Evolutionary conservation across 768 basidiomycete species (phyloP).

Genomic region (Calocybe gangraenosa): DNA sequence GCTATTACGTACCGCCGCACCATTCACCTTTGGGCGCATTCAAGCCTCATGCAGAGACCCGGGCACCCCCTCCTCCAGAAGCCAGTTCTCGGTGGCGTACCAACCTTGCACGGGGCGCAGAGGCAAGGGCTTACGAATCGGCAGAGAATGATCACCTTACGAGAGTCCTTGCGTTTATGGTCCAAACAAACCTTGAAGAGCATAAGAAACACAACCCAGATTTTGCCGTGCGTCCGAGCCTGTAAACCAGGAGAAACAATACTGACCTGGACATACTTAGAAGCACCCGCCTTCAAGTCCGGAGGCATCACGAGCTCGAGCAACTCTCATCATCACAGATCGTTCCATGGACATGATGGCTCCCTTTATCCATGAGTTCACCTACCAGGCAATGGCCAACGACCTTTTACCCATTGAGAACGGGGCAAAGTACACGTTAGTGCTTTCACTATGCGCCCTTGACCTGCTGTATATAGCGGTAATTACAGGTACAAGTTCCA

Average conservation of each 20-base stretch:
- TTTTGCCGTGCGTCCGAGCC: slow-evolving; percentile 67
- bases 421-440: slow-evolving; percentile 83
- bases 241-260: no score
- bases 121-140: slow-evolving; percentile 63
- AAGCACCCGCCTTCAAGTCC: slow-evolving; percentile 31
- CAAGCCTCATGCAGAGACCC: slow-evolving; percentile 59
- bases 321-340: slow-evolving; percentile 88
- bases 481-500: slow-evolving; percentile 83
- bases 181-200: slow-evolving; percentile 82
- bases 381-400: slow-evolving; percentile 98
- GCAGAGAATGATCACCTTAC: slow-evolving; percentile 75
- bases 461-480: background rate
- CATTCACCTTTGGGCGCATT: slow-evolving; percentile 85
- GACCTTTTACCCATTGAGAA: slow-evolving; percentile 88
- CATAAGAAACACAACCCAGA: slow-evolving; percentile 83
- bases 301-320: slow-evolving; percentile 63
- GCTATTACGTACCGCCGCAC: slow-evolving; percentile 84
- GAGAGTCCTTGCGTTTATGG: slow-evolving; percentile 79
- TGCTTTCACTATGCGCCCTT: slow-evolving; percentile 11
- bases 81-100: slow-evolving; percentile 72
- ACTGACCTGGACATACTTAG: slow-evolving; percentile 25
- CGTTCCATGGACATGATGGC: slow-evolving; percentile 92
- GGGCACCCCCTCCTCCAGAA: slow-evolving; percentile 65
- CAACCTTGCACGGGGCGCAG: slow-evolving; percentile 69
- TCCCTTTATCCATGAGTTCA: slow-evolving; percentile 95